Evolutionary conservation across 805 yeast species (phyloP), one percentile per base, ranked within the genome.

Genomic region (Yamadazyma sp.): DNA sequence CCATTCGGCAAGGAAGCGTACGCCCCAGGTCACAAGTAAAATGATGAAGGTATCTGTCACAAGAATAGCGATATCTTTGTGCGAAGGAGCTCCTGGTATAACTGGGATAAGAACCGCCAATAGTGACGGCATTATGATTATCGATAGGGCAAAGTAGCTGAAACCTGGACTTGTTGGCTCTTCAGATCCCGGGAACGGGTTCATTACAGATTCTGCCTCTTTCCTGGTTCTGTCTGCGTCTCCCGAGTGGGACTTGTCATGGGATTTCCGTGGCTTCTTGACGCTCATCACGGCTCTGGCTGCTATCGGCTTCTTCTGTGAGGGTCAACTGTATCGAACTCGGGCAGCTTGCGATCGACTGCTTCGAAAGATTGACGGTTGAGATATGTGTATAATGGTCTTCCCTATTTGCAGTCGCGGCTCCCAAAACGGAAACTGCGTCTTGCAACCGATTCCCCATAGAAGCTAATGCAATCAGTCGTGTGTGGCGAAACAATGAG

Each of bases 1-100:
- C 72, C 71, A 67, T 31, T 66, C 71, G 11, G 60, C 48, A 0
- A 60, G 34, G 23, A 60, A 60, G 36, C 57, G 55, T 10, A 67
- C 50, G 2, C 55, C 47, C 62, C 66, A 62, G 17, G 66, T 54
- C 1, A 65, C 51, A n/a, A 63, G 26, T 6, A 59, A 16, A 3
- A 67, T 50, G 5, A 62, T 55, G 14, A 66, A 48, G 1, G 54
- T 37, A 41, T 65, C 70, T 16, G 65, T 59, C 12, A 63, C 37
- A 5, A 64, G 35, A 25, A 49, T 45, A 2, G 59, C 60, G 5
- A 58, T 18, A 13, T 41, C 48, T 8, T 43, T 31, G 15, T 18
- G 28, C 8, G 43, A 37, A 4, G 50, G 38, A 19, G 45, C 40
- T 11, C 38, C 27, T 8, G 55, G 41, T 14, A 45, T 9, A 2